Base-by-base conservation (phyloP, 805 yeast genomes). In the Clavispora fructus region DNA sequence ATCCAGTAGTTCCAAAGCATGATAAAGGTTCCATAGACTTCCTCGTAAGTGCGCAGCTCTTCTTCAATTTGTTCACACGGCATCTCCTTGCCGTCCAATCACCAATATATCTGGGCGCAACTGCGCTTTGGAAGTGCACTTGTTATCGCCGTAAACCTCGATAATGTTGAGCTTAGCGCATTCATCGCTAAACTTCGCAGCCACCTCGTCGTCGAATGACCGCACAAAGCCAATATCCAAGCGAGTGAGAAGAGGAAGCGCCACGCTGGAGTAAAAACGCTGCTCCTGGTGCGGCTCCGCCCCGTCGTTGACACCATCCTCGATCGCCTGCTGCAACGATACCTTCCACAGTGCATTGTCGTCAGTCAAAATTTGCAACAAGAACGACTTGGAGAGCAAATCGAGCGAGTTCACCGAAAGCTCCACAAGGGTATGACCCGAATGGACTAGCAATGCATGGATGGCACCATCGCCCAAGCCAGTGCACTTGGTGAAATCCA, bases 181-280 rank as follows among this genome's bases (percentile, higher is more conserved):
- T 10, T 77, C 73, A 26, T 74, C 65, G 3, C 85, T 75, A 17
- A 89, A 54, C 27, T 75, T 57, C 25, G 77, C 78, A n/a, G 91
- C 61, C 0, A 80, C 75, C 16, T 73, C 75, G 62, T 92, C 88
- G 59, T 89, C 89, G 11, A 88, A 77, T 17, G 80, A 71, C 35
- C 95, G 71, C 3, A 89, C 87, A 64, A 92, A 92, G 0, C 97
- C 95, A 12, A 82, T 59, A 61, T 92, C 94, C 14, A 87, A 55
- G 30, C 79, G 75, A 0, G 88, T 80, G 38, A 92, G 65, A 27
- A 82, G 74, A 1, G 90, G 87, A 39, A 81, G 69, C 7, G 52
- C 33, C 8, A 62, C 45, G 28, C 58, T 52, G 2, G 51, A 35
- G 41, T 49, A 63, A 44, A 50, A 61, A 4, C n/a, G 39, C 17